Percentiles rank a stretch among this genome's conserved stretches.
phyloP scores from a whole-genome alignment of 169 alveolate genomes.

The Eimeria necatrix region DNA sequence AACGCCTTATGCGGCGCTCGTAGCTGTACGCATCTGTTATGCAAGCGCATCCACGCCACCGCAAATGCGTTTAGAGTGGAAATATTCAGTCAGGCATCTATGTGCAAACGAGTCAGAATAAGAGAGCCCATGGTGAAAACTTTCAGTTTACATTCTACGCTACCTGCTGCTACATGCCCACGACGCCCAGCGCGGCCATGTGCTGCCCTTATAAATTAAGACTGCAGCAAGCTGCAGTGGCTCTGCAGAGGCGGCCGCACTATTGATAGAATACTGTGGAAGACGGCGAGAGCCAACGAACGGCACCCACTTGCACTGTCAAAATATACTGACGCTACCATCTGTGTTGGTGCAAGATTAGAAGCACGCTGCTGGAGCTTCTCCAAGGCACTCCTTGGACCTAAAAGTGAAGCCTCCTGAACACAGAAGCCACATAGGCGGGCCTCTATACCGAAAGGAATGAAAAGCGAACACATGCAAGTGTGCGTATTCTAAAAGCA shows the following conservation, averaged over 20 bases:
- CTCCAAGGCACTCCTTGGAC: not conserved
- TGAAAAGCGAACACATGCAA: no score
- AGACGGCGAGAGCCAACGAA: not conserved
- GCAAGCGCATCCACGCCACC: not conserved
- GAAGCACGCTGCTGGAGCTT: slow-evolving; percentile 27
- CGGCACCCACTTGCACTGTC: slow-evolving; percentile 82
- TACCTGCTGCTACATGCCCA: no score
- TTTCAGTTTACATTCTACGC: no score
- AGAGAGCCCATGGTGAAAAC: no score
- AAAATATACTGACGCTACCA: slow-evolving; percentile 88
- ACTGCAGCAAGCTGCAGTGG: not conserved
- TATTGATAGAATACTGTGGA: not conserved
- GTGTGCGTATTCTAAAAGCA: no score
- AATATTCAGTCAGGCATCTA: no score
- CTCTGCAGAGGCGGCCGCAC: not conserved
- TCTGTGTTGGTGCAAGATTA: slow-evolving; percentile 83
- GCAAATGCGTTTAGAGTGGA: no score
- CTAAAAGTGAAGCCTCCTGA: slow-evolving; percentile 69
- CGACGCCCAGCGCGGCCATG: no score
- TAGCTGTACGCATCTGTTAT: slow-evolving; percentile 84
- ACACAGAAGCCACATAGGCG: not conserved
- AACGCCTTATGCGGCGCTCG: slow-evolving; percentile 85
- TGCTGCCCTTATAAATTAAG: no score
- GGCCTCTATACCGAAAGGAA: not conserved
- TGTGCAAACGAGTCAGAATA: no score